These are phyloP conservation scores for Pythium periplocum DNA, from an alignment of 352 stramenopile genomes.

Conservation along the genomic window DNA sequence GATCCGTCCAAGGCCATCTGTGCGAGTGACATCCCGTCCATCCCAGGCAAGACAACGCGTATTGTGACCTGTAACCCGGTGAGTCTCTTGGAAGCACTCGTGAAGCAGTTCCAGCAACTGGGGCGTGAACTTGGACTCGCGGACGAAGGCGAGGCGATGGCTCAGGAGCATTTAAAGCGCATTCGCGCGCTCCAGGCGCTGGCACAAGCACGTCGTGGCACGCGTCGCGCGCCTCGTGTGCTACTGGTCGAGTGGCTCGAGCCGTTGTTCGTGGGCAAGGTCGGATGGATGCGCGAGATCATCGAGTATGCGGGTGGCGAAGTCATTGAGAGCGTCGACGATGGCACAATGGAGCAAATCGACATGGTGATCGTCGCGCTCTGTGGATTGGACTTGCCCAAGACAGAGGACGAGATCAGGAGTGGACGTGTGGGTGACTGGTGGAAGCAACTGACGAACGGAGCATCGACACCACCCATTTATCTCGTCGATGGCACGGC, in stretches of 20 bases:
- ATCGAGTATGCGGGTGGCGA: constrained; percentile 37
- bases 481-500: constrained; percentile 63
- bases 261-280: constrained; percentile 53
- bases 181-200: constrained; percentile 23
- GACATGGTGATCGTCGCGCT: constrained; percentile 58
- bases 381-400: constrained; percentile 43
- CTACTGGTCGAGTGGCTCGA: constrained; percentile 74
- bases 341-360: constrained; percentile 2
- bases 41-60: constrained; percentile 20
- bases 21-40: constrained; percentile 6
- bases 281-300: constrained; percentile 68
- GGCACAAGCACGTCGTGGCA: constrained; percentile 9
- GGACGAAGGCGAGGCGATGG: constrained; percentile 32
- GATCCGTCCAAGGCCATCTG: constrained; percentile 1
- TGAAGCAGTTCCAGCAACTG: constrained; percentile 42
- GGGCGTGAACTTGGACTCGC: constrained; percentile 39
- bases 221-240: constrained; percentile 24
- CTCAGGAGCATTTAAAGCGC: constrained; percentile 19
- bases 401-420: constrained; percentile 35
- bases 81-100: constrained; percentile 36
- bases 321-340: constrained; percentile 21
- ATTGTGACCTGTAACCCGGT: constrained; percentile 49
- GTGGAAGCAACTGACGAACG: constrained; percentile 25
- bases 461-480: constrained; percentile 16
- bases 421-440: constrained; percentile 33